phyloP scores from a whole-genome alignment of 2,329 filamentous ascomycete species.

The Fusarium penzigii region DNA sequence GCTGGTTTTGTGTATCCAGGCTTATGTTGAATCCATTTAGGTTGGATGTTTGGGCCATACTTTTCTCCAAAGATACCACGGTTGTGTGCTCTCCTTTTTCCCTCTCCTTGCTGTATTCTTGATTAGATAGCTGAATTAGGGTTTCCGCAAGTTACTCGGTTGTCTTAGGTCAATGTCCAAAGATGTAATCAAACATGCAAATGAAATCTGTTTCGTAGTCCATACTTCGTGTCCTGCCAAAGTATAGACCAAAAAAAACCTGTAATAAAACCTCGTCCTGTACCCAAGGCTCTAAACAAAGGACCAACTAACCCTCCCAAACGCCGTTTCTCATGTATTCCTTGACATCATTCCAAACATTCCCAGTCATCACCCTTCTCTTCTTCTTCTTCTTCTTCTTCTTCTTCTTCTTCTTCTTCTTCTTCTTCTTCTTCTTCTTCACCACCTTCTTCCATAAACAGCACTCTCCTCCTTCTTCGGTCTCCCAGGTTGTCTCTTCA shows the following conservation, averaged over 20 bases:
- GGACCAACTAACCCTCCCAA: constrained; percentile 12
- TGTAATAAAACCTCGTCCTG: neutral
- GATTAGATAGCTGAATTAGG: constrained; percentile 1
- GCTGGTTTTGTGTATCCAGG: neutral
- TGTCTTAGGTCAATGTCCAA: neutral
- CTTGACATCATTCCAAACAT: constrained; percentile 12
- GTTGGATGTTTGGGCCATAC: neutral
- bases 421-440: constrained; percentile 2
- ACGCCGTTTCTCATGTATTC: constrained; percentile 6
- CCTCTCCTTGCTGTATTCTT: neutral
- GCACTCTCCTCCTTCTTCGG: constrained; percentile 22
- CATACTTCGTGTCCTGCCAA: neutral
- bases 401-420: constrained; percentile 22
- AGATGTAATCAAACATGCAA: neutral
- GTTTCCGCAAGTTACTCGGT: neutral
- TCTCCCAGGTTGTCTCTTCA: constrained; percentile 29
- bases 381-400: constrained; percentile 14
- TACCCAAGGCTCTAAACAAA: neutral
- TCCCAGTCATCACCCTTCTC: neutral
- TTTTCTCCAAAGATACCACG: constrained; percentile 3
- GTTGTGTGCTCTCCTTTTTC: neutral
- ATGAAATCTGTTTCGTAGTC: neutral
- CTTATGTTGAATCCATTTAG: neutral
- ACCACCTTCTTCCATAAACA: constrained; percentile 22
- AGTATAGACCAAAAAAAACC: neutral